Base-by-base conservation (phyloP, 371 early-diverging fungal genomes). In the Mortierella polycephala region DNA sequence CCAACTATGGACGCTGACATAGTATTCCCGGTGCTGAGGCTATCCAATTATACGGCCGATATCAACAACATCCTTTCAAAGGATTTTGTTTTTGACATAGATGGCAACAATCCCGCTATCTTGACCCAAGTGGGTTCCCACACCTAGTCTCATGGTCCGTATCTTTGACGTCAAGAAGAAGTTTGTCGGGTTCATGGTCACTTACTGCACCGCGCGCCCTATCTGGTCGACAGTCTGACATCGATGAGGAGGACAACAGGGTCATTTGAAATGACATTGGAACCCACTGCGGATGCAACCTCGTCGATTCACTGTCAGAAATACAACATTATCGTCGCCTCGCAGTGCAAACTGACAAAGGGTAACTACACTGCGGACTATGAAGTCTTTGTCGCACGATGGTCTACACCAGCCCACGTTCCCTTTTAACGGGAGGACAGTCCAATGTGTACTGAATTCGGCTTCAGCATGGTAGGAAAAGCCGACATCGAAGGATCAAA, bases 1-100 rank as follows among this genome's bases (percentile, higher is more conserved):
- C 87, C 85, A 3, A 82, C 85, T 2, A 81, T 87, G 52, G 84
- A 67, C 30, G 61, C 59, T 11, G 9, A 37, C 16, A 10, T 20
- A 18, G 57, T 49, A 40, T 62, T 64, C 21, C 44, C 52, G 7
- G 7, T 37, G 30, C 40, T 56, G 13, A n/a, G 12, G 30, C 40
- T 39, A 9, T 23, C 40, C 40, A 56, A 56, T 16, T 51, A 0
- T 21, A 16, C n/a, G 30, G 30, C 30, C 30, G 30, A 30, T 30
- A 30, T 30, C 30, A 30, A 30, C 30, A 4, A 30, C 30, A 30
- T 30, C 30, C 30, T 4, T 30, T 30, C 30, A 30, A 4, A 30
- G 30, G 30, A 30, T 30, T 30, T 30, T 30, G 1, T 30, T 30
- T 30, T 30, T 4, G 30, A 30, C 30, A 30, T 30, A 4, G 4